phyloP scores from a whole-genome alignment of 805 yeast genomes.

The Hanseniaspora occidentalis region DNA sequence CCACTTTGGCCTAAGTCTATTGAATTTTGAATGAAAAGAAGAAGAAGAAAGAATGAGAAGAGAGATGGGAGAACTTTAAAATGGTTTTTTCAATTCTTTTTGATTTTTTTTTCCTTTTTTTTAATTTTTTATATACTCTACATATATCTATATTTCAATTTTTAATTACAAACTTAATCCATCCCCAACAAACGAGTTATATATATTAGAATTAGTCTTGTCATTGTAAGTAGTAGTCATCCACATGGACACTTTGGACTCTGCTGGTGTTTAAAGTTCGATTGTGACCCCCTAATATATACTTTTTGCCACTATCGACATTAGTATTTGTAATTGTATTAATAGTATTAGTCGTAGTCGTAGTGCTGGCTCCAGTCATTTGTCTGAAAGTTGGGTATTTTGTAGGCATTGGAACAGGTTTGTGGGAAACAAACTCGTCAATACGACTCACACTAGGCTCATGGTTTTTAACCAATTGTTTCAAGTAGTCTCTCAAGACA shows the following conservation, averaged over 20 bases:
- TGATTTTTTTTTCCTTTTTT: not conserved
- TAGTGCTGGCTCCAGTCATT: too few species aligned
- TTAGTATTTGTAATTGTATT: slow-evolving; percentile 3
- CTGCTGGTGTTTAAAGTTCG: slow-evolving; percentile 19
- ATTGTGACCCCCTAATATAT: slow-evolving; percentile 23
- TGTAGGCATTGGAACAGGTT: too few species aligned
- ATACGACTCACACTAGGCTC: too few species aligned
- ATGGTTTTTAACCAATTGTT: too few species aligned
- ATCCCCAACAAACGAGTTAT: not conserved
- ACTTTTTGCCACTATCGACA: slow-evolving; percentile 17
- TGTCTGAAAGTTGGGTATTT: too few species aligned
- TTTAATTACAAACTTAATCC: not conserved
- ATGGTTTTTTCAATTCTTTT: not conserved
- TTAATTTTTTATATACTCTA: not conserved
- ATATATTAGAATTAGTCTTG: not conserved
- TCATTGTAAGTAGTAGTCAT: slow-evolving; percentile 14
- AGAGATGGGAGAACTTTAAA: too few species aligned
- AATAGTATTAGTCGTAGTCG: not conserved
- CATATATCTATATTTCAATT: not conserved
- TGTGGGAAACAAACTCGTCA: too few species aligned
- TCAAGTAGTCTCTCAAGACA: too few species aligned
- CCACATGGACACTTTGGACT: slow-evolving; percentile 25
- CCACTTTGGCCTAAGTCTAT: slow-evolving; percentile 34
- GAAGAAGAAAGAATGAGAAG: too few species aligned
- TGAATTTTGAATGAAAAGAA: not conserved